Base-by-base conservation (phyloP, 805 yeast species). In the Ogataea henricii region DNA sequence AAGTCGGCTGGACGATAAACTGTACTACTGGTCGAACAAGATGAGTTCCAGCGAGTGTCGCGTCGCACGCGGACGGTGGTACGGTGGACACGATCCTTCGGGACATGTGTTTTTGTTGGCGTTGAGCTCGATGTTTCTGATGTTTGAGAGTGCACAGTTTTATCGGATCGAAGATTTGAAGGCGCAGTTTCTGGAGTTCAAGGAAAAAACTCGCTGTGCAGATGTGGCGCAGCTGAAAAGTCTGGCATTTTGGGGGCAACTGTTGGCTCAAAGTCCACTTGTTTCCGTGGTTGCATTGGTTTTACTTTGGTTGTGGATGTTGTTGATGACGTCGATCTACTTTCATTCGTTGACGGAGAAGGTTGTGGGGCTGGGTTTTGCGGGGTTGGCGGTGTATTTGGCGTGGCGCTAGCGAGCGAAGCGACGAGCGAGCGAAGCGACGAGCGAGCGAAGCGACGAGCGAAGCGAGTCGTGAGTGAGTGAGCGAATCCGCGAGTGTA, bases 1-100 rank as follows among this genome's bases (percentile, higher is more conserved):
- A 14, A 13, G 30, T 7, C 29, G n/a, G 10, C 21, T 21, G n/a
- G 47, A 46, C 14, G 49, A 45, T 30, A 39, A 26, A 13, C 34
- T 40, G 9, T 54, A 47, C 30, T 52, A 36, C 26, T 52, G 49
- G 42, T 58, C 68, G 6, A 57, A 45, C 35, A 34, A 34, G 10
- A 39, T 69, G 13, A 57, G 71, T 14, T 69, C 81, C 0, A 63
- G 71, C 1, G 55, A 63, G 1, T 78, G 94, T 63, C 66, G 94
- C 63, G 43, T 62, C 51, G 23, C 78, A 59, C 89, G 83, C 43
- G 85, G 98, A 0, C 48, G 58, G 13, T 87, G 92, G 94, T 51
- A 55, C 6, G 89, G 96, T 0, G 99, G 99, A 0, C 96, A 89
- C 62, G 99, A 94, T 69, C 96, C 98, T 4, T 85, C 92, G 51